phyloP scores from a whole-genome alignment of 2,329 filamentous ascomycete genomes.

The Zymoseptoria passerinii region DNA sequence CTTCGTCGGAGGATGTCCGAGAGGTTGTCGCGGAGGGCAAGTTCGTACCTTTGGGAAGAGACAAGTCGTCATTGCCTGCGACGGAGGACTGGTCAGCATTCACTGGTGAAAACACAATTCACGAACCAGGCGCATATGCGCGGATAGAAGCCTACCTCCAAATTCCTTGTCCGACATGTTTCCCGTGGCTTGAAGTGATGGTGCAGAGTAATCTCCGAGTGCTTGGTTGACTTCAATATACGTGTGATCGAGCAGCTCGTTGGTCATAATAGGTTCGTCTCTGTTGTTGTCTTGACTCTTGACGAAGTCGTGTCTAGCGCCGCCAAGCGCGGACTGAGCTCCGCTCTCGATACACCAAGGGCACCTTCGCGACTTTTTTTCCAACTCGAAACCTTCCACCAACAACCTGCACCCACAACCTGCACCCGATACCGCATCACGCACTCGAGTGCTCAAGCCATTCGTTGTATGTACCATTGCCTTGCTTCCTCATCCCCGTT shows the following conservation, averaged over 20 bases:
- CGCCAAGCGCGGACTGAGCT: background rate
- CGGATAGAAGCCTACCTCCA: conserved; percentile 33
- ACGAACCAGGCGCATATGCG: background rate
- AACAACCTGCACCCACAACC: conserved; percentile 2
- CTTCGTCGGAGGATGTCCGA: background rate
- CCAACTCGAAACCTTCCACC: background rate
- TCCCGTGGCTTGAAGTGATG: background rate
- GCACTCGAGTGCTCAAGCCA: background rate
- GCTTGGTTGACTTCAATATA: background rate
- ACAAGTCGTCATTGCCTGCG: conserved; percentile 52
- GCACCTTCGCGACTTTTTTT: background rate
- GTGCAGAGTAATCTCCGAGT: background rate
- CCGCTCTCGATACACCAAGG: background rate
- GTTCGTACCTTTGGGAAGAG: conserved; percentile 48
- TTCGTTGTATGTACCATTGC: conserved; percentile 11
- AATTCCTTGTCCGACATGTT: conserved; percentile 51
- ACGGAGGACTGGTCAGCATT: background rate
- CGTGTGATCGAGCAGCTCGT: background rate
- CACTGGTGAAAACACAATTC: background rate
- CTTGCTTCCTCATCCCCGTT: conserved; percentile 15
- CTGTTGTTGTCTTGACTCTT: no score
- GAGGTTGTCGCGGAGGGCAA: background rate
- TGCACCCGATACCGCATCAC: background rate
- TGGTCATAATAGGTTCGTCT: background rate
- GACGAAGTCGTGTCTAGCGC: background rate